These are phyloP conservation scores for Pichia kluyveri DNA, from an alignment of 805 yeast species.

Conservation along the genomic window DNA sequence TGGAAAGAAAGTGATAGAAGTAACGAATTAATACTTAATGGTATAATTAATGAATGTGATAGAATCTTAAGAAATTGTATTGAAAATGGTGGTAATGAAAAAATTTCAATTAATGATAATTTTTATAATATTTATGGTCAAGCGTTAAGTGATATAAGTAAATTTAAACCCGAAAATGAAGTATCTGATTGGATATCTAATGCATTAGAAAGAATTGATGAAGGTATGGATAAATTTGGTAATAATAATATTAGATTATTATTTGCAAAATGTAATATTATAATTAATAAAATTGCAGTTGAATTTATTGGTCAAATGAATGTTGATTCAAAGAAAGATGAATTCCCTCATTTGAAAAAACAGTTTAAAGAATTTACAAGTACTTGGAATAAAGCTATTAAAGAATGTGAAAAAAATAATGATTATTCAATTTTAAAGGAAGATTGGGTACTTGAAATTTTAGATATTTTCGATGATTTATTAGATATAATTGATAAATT, in stretches of 20 bases:
- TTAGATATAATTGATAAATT: conserved; percentile 60
- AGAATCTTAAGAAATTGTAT: conserved; percentile 48
- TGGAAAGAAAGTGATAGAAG: conserved; percentile 49
- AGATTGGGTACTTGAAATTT: conserved; percentile 35
- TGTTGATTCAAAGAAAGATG: conserved; percentile 28
- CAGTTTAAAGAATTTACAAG: conserved; percentile 39
- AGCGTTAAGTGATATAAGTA: conserved; percentile 57
- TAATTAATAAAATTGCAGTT: conserved; percentile 50
- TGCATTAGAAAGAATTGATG: conserved; percentile 58
- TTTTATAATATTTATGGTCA: conserved; percentile 71
- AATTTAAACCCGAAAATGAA: conserved; percentile 30
- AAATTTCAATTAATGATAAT: conserved; percentile 31
- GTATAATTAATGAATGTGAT: conserved; percentile 90
- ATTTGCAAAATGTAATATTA: conserved; percentile 47
- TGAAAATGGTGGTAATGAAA: conserved; percentile 23
- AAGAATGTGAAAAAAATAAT: conserved; percentile 17
- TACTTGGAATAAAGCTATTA: conserved; percentile 36
- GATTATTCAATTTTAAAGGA: conserved; percentile 15
- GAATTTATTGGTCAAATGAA: conserved; percentile 45
- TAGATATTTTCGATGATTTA: conserved; percentile 57
- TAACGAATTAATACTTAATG: conserved; percentile 61
- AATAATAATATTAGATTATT: conserved; percentile 32
- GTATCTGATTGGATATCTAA: conserved; percentile 45
- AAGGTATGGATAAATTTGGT: conserved; percentile 47
- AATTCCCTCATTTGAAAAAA: conserved; percentile 28